Percentiles rank a stretch among this genome's conserved stretches.
Conservation (phyloP, 768 basidiomycete genomes). For the Leccinum olivaceopallidum region DNA sequence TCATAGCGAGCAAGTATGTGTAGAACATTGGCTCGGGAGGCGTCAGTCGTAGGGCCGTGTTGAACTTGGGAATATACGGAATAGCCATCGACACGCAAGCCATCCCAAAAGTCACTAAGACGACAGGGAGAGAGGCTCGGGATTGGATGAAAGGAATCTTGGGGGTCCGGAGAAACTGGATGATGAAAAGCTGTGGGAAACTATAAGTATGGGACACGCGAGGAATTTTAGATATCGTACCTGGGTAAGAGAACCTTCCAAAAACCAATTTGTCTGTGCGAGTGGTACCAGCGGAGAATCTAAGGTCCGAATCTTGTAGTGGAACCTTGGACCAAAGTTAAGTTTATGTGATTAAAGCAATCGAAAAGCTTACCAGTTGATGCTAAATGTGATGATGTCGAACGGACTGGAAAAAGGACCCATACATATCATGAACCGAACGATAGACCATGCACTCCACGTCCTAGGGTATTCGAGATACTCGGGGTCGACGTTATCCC, state of each 20-base stretch:
- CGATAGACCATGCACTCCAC: constrained; percentile 36
- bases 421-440: constrained; percentile 37
- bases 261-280: constrained; percentile 39
- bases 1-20: constrained; percentile 23
- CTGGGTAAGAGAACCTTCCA: constrained; percentile 38
- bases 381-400: constrained; percentile 31
- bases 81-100: constrained; percentile 35
- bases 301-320: constrained; percentile 29
- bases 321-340: constrained; percentile 25
- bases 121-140: constrained; percentile 29
- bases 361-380: constrained; percentile 31
- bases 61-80: constrained; percentile 34
- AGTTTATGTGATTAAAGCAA: neutral
- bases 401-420: constrained; percentile 40
- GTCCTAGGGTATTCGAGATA: constrained; percentile 33
- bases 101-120: constrained; percentile 32
- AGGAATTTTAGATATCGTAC: constrained; percentile 15
- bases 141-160: constrained; percentile 35
- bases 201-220: neutral
- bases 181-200: constrained; percentile 29
- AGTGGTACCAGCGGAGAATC: constrained; percentile 32
- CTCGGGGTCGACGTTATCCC: constrained; percentile 41
- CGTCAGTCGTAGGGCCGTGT: constrained; percentile 27
- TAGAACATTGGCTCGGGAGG: constrained; percentile 33
- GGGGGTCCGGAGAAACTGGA: constrained; percentile 33